Conservation (phyloP, 1,284 basidiomycete genomes). For the Marasmius tenuissimus region DNA sequence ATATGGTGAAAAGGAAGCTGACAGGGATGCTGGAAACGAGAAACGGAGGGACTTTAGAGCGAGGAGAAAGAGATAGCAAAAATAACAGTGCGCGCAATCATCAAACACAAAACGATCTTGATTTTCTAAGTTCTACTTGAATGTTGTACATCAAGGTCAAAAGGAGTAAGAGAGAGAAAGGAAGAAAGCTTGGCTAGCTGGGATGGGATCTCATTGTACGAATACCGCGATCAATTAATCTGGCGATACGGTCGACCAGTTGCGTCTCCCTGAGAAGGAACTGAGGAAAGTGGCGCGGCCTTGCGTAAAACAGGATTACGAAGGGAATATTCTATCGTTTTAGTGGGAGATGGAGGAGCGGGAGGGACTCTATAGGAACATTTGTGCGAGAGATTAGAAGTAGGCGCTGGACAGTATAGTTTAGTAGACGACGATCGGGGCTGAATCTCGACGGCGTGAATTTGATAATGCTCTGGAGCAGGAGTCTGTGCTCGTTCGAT, state of each 20-base stretch:
- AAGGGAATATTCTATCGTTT: not conserved
- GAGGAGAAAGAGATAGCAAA: too few species aligned
- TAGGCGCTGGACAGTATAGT: not conserved
- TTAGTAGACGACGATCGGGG: not conserved
- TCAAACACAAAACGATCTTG: not conserved
- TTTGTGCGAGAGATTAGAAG: not conserved
- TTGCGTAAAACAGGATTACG: not conserved
- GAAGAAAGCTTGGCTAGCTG: too few species aligned
- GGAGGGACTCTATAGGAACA: not conserved
- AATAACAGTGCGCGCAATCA: too few species aligned
- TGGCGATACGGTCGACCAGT: not conserved
- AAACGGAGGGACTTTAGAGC: too few species aligned
- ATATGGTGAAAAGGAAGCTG: slow-evolving; percentile 33
- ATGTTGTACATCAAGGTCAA: too few species aligned
- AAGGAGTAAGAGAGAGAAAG: too few species aligned
- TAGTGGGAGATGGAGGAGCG: not conserved
- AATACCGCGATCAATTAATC: not conserved
- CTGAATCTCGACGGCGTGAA: not conserved
- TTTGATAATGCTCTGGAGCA: not conserved
- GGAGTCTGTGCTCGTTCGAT: not conserved
- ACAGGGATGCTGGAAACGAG: too few species aligned
- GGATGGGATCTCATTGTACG: not conserved
- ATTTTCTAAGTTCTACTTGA: not conserved
- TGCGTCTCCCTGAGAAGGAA: not conserved
- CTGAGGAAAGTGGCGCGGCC: not conserved